phyloP scores from a whole-genome alignment of 352 stramenopile species.

The Paralagenidium karlingii region DNA sequence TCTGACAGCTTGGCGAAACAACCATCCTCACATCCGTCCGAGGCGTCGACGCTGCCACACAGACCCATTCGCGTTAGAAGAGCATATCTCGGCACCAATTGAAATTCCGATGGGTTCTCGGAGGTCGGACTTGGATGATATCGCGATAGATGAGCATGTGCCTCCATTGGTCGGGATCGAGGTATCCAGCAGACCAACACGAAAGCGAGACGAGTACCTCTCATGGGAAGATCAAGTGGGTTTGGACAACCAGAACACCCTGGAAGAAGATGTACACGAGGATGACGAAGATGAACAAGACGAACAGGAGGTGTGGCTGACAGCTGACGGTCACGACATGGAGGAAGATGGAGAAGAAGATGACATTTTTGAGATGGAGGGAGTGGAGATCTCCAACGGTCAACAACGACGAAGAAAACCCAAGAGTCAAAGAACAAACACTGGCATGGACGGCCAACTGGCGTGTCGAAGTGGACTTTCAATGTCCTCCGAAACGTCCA shows the following conservation, averaged over 20 bases:
- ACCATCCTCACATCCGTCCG: background rate
- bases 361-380: constrained; percentile 72
- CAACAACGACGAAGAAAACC: constrained; percentile 6
- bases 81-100: constrained; percentile 43
- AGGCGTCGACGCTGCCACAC: constrained; percentile 14
- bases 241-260: constrained; percentile 11
- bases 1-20: background rate
- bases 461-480: constrained; percentile 3
- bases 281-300: constrained; percentile 18
- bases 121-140: no score
- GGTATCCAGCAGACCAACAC: constrained; percentile 1
- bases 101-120: constrained; percentile 43
- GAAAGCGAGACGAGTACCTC: background rate
- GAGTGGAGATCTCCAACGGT: constrained; percentile 18
- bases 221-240: constrained; percentile 1
- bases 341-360: constrained; percentile 10
- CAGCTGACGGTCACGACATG: constrained; percentile 14
- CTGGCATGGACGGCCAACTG: constrained; percentile 1
- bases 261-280: constrained; percentile 20
- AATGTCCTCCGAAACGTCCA: constrained; percentile 8
- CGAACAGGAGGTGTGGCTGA: background rate
- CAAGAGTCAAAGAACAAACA: constrained; percentile 2
- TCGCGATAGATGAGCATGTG: no score
- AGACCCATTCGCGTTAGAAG: constrained; percentile 16
- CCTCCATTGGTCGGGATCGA: no score